Evolutionary conservation across 805 yeast genomes (phyloP).

Genomic region (Candida manassasensis): DNA sequence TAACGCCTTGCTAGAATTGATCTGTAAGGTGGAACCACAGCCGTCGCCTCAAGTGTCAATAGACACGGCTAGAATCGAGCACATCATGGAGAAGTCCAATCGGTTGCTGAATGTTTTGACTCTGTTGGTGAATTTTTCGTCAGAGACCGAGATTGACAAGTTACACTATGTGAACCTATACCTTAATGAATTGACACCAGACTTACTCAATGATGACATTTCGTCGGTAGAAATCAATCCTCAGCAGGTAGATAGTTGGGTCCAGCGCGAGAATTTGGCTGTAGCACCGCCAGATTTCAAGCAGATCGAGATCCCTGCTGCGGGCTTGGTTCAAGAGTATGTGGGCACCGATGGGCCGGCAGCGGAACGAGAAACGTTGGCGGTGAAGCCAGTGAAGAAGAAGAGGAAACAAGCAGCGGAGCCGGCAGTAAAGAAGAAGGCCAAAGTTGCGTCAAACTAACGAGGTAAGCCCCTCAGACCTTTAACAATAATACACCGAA

Average conservation of each 20-base stretch:
- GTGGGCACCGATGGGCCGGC: conserved; percentile 7
- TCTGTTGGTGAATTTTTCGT: conserved; percentile 13
- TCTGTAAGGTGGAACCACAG: conserved; percentile 10
- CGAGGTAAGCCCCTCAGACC: too few relatives aligned
- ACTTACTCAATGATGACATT: conserved; percentile 33
- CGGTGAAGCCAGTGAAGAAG: conserved; percentile 5
- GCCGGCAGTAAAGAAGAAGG: conserved; percentile 4
- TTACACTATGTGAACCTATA: conserved; percentile 21
- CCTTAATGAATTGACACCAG: conserved; percentile 34
- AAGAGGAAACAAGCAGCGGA: conserved; percentile 8
- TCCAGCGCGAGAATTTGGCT: conserved; percentile 30
- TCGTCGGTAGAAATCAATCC: conserved; percentile 34
- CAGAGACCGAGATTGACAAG: conserved; percentile 13
- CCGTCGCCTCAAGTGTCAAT: background rate
- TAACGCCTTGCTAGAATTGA: conserved; percentile 30
- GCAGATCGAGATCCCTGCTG: conserved; percentile 18
- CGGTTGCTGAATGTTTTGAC: conserved; percentile 13
- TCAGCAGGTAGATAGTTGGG: conserved; percentile 35
- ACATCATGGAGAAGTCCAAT: conserved; percentile 20
- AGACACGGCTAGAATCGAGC: conserved; percentile 17
- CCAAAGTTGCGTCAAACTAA: too few relatives aligned
- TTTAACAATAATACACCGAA: too few relatives aligned
- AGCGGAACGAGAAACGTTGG: conserved; percentile 2
- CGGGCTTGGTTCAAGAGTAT: conserved; percentile 7
- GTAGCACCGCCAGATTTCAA: conserved; percentile 31